phyloP scores from a whole-genome alignment of 108 stramenopile genomes.

The Cyclotella atomus region DNA sequence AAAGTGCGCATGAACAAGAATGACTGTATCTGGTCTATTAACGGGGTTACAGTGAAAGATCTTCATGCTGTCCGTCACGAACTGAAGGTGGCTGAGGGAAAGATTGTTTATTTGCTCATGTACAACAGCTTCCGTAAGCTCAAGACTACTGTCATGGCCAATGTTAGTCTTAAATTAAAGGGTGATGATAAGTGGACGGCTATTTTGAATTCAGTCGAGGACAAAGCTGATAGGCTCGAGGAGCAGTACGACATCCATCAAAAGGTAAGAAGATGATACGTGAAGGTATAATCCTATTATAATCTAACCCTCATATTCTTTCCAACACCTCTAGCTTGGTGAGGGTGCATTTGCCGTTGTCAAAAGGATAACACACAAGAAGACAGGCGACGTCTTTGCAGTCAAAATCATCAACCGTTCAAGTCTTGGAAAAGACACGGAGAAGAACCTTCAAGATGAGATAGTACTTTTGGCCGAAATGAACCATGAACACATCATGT shows the following conservation, averaged over 20 bases:
- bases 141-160: constrained; percentile 54
- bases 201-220: neutral
- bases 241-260: constrained; percentile 38
- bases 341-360: constrained; percentile 78
- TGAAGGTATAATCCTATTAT: too few relatives aligned
- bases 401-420: constrained; percentile 67
- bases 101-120: constrained; percentile 27
- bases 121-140: constrained; percentile 52
- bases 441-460: constrained; percentile 61
- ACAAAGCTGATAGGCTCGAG: constrained; percentile 41
- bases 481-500: constrained; percentile 84
- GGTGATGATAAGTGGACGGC: constrained; percentile 3
- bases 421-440: constrained; percentile 35
- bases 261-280: constrained; percentile 31
- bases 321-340: constrained; percentile 65
- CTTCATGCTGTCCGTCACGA: constrained; percentile 15
- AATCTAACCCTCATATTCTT: too few relatives aligned
- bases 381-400: constrained; percentile 50
- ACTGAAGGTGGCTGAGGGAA: constrained; percentile 8
- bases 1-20: constrained; percentile 7
- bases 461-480: constrained; percentile 65
- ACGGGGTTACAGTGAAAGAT: constrained; percentile 15
- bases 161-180: constrained; percentile 14
- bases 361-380: constrained; percentile 58
- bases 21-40: constrained; percentile 32